Base-by-base conservation (phyloP, 768 basidiomycete species). In the Russula brevipes region DNA sequence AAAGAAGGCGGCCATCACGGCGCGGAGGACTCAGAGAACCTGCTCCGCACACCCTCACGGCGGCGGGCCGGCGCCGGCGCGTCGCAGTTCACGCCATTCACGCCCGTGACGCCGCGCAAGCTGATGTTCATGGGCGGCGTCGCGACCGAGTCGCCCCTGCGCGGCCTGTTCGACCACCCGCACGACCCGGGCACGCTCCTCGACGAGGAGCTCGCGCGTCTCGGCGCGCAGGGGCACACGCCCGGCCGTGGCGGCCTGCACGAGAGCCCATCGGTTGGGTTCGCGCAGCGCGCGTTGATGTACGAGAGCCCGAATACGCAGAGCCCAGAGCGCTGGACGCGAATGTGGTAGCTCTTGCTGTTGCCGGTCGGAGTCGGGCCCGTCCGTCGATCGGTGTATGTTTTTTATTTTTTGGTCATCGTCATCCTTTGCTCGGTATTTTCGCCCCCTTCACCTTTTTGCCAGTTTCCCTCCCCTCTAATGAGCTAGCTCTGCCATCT, bases 241-340 rank as follows among this genome's bases (percentile, higher is more conserved):
- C 63, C 63, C 33, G 38, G 46, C 19, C 60, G 57, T 30, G 64
- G 64, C 4, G 64, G 64, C 4, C 69, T 72, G 35, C 80, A 79
- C 24, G 85, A 86, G 41, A 89, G 87, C 69, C 89, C 88, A 14
- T 36, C 55, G 0, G 79, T 75, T 0, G 87, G 88, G 1, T 91
- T 83, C 72, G 89, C 85, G 62, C 68, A 66, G 79, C 77, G 77
- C 35, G 79, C 80, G 41, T 69, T 87, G 66, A 69, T 91, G 68
- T 91, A 89, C 67, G 85, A 89, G 66, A 90, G 88, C 71, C 89
- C 89, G n/a, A 85, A 81, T 53, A 64, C 79, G 63, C 69, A 79
- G 39, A 85, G 84, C 68, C 85, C 86, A 1, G 80, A 79, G 19
- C 80, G 80, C 69, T 80, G 80, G 71, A 74, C 77, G 39, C 66